Percentiles rank a stretch among this genome's conserved stretches.
Conservation (phyloP, 2,329 filamentous ascomycete species). For the Botrytis elliptica region DNA sequence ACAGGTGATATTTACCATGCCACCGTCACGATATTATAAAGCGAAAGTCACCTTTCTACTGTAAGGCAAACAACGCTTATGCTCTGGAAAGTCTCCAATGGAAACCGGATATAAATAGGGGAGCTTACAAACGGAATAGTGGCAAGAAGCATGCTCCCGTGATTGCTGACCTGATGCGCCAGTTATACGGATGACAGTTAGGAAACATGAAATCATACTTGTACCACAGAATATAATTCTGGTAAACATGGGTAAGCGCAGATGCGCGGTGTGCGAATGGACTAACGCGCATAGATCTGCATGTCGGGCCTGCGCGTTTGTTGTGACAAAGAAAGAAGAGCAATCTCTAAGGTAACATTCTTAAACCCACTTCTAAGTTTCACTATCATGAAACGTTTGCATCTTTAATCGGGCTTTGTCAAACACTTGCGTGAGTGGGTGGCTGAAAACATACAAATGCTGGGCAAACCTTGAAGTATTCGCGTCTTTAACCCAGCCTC, state of each 20-base stretch:
- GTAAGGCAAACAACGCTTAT: neutral
- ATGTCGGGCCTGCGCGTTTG: neutral
- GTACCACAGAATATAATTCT: neutral
- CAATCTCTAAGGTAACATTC: neutral
- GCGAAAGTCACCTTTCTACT: neutral
- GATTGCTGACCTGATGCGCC: neutral
- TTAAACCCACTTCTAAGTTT: neutral
- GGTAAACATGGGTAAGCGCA: neutral
- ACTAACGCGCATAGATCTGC: neutral
- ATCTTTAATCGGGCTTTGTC: neutral
- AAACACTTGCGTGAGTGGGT: neutral
- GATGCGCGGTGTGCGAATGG: neutral
- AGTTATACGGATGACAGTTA: too few species aligned
- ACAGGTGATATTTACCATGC: slow-evolving; percentile 2
- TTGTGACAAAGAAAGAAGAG: neutral
- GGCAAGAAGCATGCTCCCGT: neutral
- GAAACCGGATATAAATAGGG: neutral
- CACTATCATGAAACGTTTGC: neutral
- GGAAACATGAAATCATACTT: neutral
- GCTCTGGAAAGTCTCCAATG: neutral
- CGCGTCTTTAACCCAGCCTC: neutral
- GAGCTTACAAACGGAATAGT: neutral
- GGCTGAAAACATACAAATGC: neutral
- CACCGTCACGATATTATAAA: neutral
- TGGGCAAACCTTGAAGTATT: neutral